phyloP scores from a whole-genome alignment of 2,329 filamentous ascomycete genomes.

The Xylariomycetidae sp. region DNA sequence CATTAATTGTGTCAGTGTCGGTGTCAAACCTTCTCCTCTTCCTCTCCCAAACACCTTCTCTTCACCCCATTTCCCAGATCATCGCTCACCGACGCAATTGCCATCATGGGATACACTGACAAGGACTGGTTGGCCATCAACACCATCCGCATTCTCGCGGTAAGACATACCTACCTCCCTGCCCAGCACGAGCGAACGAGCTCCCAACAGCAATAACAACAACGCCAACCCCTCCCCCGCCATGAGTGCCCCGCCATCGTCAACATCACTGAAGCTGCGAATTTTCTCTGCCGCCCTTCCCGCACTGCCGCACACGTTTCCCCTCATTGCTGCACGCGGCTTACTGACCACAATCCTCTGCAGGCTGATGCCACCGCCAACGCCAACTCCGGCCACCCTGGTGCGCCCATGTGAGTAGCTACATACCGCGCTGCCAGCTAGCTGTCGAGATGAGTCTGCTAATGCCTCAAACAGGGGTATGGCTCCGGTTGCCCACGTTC shows the following conservation, averaged over 20 bases:
- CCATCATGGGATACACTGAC: slow-evolving; percentile 82
- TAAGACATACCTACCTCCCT: slow-evolving; percentile 55
- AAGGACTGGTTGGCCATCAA: slow-evolving; percentile 89
- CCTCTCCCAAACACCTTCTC: no score
- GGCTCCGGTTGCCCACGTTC: slow-evolving; percentile 92
- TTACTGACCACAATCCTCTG: slow-evolving; percentile 15
- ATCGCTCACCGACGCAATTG: slow-evolving; percentile 24
- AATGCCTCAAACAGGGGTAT: slow-evolving; percentile 52
- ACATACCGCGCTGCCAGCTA: no score
- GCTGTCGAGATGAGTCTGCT: slow-evolving; percentile 8
- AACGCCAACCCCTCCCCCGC: slow-evolving; percentile 23
- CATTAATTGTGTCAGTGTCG: slow-evolving; percentile 5
- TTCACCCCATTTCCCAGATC: slow-evolving; percentile 11
- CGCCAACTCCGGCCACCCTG: slow-evolving; percentile 97
- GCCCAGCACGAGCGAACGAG: no score
- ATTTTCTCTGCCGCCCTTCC: slow-evolving; percentile 3
- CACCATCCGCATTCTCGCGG: slow-evolving; percentile 93
- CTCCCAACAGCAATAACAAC: not conserved
- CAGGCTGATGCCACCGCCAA: slow-evolving; percentile 96
- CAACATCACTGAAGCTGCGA: slow-evolving; percentile 12
- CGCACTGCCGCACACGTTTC: no score
- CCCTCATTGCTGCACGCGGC: slow-evolving; percentile 1
- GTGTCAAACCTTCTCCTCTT: slow-evolving; percentile 7
- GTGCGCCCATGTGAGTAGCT: slow-evolving; percentile 81
- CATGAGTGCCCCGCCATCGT: slow-evolving; percentile 27